Conservation (phyloP, 495 filamentous ascomycete genomes). For the Neurospora sp. region DNA sequence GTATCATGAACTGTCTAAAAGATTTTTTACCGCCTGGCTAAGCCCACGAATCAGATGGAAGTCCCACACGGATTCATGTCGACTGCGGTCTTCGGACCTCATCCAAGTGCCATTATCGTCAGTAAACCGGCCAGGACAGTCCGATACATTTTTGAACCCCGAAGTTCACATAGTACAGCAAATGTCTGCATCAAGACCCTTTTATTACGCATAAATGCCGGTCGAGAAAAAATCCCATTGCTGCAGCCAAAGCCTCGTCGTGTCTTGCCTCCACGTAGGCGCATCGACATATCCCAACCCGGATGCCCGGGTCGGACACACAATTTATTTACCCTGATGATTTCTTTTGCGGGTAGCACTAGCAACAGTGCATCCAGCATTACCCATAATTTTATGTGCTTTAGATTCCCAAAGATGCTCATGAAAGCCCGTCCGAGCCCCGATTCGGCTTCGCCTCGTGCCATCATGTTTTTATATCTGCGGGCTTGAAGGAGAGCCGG, state of each 20-base stretch:
- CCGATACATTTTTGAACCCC: not conserved
- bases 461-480: not conserved
- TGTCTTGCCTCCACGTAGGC: not conserved
- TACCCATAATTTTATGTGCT: not conserved
- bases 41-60: not conserved
- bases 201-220: not conserved
- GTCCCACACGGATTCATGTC: no score
- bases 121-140: not conserved
- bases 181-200: not conserved
- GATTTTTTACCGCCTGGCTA: not conserved
- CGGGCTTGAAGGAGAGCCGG: not conserved
- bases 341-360: no score
- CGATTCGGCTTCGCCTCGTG: not conserved
- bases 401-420: not conserved
- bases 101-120: not conserved
- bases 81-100: no score
- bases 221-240: not conserved
- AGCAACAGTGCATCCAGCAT: not conserved
- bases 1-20: not conserved
- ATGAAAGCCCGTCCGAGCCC: not conserved
- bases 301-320: not conserved
- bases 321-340: not conserved
- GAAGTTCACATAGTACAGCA: not conserved
- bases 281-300: not conserved
- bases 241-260: not conserved